Percentiles rank a stretch among this genome's conserved stretches.
Conservation (phyloP, 139 green algal species). For the Ulvella scutata region DNA sequence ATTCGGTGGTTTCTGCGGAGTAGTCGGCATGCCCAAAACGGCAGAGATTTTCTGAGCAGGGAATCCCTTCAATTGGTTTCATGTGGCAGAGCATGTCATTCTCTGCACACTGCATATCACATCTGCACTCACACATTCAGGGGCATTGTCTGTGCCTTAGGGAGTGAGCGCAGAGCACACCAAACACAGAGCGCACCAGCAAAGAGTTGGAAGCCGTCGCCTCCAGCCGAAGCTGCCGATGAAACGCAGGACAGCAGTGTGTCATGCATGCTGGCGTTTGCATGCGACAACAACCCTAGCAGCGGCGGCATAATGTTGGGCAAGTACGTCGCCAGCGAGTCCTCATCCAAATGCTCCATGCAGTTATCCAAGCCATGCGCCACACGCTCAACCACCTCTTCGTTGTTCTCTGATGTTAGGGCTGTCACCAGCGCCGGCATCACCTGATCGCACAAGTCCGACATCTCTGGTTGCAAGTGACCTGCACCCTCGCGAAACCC, state of each 20-base stretch:
- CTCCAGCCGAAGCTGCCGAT: neutral
- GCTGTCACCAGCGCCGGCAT: constrained; percentile 29
- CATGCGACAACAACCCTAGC: constrained; percentile 8
- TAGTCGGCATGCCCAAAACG: too few relatives aligned
- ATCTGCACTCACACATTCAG: too few relatives aligned
- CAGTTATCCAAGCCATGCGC: neutral
- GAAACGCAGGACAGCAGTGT: constrained; percentile 2
- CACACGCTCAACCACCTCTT: constrained; percentile 24
- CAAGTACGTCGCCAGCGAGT: neutral
- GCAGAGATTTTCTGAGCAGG: too few relatives aligned
- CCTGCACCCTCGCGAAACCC: too few relatives aligned
- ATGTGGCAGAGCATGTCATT: too few relatives aligned
- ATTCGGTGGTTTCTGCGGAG: too few relatives aligned
- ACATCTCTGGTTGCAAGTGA: constrained; percentile 44
- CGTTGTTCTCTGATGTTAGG: constrained; percentile 12
- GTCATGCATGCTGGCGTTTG: constrained; percentile 8
- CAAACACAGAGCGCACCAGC: too few relatives aligned
- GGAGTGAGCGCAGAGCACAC: too few relatives aligned
- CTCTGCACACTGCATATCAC: too few relatives aligned
- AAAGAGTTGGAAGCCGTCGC: neutral
- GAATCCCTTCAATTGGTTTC: too few relatives aligned
- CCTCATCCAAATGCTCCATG: constrained; percentile 2
- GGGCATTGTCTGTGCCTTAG: too few relatives aligned
- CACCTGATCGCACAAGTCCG: constrained; percentile 35
- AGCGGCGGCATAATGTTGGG: constrained; percentile 8